Conservation (phyloP, 192 early-diverging fungal genomes). For the Backusella westeae region DNA sequence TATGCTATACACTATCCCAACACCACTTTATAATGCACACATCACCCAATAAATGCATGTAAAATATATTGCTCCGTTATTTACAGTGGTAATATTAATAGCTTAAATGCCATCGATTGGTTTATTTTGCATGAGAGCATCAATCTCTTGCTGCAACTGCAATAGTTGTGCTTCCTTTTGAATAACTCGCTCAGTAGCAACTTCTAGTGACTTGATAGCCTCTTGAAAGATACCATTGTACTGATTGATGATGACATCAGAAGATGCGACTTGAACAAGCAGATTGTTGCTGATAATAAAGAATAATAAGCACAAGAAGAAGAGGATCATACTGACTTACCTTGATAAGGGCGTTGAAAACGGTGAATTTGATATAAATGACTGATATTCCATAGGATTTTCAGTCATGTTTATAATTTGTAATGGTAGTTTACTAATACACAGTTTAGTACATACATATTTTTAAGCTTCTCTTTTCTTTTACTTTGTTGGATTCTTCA, state of each 20-base stretch:
- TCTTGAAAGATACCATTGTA: neutral
- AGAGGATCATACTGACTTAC: neutral
- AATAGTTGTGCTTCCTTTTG: neutral
- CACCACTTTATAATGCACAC: no score
- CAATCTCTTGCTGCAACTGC: neutral
- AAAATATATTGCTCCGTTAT: no score
- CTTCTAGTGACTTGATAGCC: neutral
- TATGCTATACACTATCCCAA: no score
- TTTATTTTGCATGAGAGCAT: neutral
- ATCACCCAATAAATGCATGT: no score
- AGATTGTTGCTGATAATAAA: neutral
- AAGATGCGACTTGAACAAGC: neutral
- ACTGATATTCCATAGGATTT: neutral
- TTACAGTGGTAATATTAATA: neutral
- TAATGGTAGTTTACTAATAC: neutral
- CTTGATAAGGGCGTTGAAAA: neutral
- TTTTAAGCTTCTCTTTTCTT: neutral
- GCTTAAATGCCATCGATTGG: neutral
- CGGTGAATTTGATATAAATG: neutral
- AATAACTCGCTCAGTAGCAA: neutral
- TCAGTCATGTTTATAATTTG: slow-evolving; percentile 3
- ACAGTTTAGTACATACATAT: neutral
- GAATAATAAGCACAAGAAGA: neutral
- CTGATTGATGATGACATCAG: neutral
- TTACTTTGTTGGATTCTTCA: neutral